These are phyloP conservation scores for Fusarium sp. DNA, from an alignment of 2,329 filamentous ascomycete genomes.

Conservation along the genomic window DNA sequence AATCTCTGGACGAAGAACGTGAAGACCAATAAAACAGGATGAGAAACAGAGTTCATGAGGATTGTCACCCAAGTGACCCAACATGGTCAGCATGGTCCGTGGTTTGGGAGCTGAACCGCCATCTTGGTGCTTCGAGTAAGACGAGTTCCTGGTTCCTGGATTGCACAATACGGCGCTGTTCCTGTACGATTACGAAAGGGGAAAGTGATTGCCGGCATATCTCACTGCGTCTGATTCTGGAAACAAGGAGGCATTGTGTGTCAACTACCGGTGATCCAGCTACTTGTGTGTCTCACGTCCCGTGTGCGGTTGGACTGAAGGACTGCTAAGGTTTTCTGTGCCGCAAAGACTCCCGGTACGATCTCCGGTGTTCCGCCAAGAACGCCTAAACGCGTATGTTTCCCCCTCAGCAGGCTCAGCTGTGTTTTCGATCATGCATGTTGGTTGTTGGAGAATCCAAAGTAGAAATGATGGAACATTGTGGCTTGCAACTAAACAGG, in stretches of 20 bases:
- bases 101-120: slow-evolving; percentile 26
- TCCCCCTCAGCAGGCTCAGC: not conserved
- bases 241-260: not conserved
- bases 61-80: slow-evolving; percentile 1
- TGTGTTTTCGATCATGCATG: not conserved
- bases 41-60: slow-evolving; percentile 17
- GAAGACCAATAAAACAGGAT: not conserved
- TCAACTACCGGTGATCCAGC: slow-evolving; percentile 13
- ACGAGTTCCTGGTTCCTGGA: slow-evolving; percentile 14
- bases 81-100: not conserved
- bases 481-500: not conserved
- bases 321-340: not conserved
- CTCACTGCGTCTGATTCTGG: not conserved
- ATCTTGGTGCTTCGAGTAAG: not conserved
- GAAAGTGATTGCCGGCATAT: slow-evolving; percentile 6
- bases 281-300: slow-evolving; percentile 5
- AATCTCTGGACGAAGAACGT: not conserved
- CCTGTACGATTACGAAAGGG: not conserved
- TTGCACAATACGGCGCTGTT: not conserved
- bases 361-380: not conserved
- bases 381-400: too few species aligned
- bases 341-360: not conserved
- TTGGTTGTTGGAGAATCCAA: not conserved
- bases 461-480: not conserved
- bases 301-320: not conserved